Base-by-base conservation (phyloP, 148 eudicot species). In the Simmondsia chinensis region DNA sequence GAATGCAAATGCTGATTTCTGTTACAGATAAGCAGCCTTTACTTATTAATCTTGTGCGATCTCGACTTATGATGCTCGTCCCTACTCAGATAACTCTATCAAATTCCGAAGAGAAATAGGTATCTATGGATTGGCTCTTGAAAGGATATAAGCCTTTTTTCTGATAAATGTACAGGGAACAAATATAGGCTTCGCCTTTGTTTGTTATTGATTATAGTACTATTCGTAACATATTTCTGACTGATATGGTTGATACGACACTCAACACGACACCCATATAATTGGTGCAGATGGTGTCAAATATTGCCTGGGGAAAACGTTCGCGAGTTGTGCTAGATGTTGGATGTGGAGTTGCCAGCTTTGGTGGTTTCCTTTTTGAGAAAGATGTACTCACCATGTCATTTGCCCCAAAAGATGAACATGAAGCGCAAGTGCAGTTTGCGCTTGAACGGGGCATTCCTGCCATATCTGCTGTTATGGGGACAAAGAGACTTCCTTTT, bases 381-480 rank as follows among this genome's bases (percentile, higher is more conserved):
- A 71, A 66, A 49, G 72, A 71, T 33, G 76, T 71, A 22, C 48
- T 71, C 15, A 66, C 76, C 39, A 83, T 87, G 94, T 87, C 96
- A 23, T 46, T 87, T 26, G 94, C 96, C 32, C 96, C 96, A 14
- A 87, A 87, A 68, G 96, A 87, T 63, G 88, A 83, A 44, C 96
- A 87, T 45, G 96, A 87, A 71, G 96, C 94, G 32, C 94, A 87
- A 63, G 80, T 77, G 20, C 78, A 76, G 20, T 76, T 72, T 61
- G 83, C 83, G 48, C 83, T 76, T 57, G 78, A 76, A 50, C 70
- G 94, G 34, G 96, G 96, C 45, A 87, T 87, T 41, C 88, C 96
- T 50, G 96, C 76, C 33, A 62, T 87, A 64, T 87, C 88, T 46
- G 94, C 94, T 69, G 96, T 83, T 47, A 87, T 87, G 96, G 96